A percentile compares a stretch with the other conserved stretches of the same genome.
Evolutionary conservation across 192 early-diverging fungal genomes (phyloP).

Genomic region (Diversispora epigaea): DNA sequence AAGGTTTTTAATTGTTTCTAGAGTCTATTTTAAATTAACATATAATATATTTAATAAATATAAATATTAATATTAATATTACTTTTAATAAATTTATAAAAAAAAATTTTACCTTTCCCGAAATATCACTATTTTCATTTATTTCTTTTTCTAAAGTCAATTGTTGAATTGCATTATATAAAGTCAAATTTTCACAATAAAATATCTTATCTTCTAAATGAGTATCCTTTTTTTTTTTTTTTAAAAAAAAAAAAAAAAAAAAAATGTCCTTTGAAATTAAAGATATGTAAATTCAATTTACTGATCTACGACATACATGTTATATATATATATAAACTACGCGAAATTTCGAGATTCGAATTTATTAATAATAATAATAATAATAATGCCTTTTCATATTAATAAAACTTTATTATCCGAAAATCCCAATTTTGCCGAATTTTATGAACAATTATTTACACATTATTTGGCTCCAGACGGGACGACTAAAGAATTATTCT

Average conservation of each 20-base stretch:
- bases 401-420: background rate
- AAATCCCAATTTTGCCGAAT: conserved; percentile 16
- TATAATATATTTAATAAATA: background rate
- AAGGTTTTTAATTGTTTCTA: background rate
- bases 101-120: background rate
- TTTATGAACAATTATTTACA: conserved; percentile 10
- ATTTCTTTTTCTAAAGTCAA: background rate
- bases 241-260: background rate
- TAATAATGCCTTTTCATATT: background rate
- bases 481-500: background rate
- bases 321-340: no score
- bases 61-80: background rate
- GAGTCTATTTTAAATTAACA: background rate
- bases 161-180: conserved; percentile 21
- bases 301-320: no score
- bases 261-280: no score
- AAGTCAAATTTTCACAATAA: conserved; percentile 12
- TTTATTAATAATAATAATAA: background rate
- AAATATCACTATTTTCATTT: background rate
- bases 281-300: no score
- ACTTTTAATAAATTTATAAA: background rate
- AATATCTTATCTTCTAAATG: background rate
- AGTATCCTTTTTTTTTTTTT: background rate
- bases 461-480: conserved; percentile 11
- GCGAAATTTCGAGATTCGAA: background rate